Conservation (phyloP, 2,329 filamentous ascomycete genomes). For the Zopfia rhizophila region DNA sequence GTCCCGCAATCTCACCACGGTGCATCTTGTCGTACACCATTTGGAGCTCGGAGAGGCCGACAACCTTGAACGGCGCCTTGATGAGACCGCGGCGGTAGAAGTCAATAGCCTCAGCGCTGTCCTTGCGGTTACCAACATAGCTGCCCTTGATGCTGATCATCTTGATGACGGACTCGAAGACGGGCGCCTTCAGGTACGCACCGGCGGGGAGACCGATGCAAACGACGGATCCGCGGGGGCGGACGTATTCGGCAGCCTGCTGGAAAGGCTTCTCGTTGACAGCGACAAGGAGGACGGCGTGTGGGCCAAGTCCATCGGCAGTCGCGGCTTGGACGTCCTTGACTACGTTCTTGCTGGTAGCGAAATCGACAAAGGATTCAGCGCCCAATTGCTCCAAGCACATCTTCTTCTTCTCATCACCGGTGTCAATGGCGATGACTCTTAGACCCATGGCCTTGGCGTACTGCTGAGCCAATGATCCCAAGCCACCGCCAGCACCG, state of each 20-base stretch:
- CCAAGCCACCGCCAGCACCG: conserved; percentile 85
- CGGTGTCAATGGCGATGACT: conserved; percentile 83
- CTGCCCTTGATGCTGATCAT: conserved; percentile 94
- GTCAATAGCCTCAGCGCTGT: conserved; percentile 88
- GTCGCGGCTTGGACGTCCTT: conserved; percentile 85
- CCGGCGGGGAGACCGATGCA: conserved; percentile 88
- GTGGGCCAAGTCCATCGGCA: conserved; percentile 81
- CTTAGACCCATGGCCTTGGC: conserved; percentile 89
- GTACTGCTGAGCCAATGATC: conserved; percentile 84
- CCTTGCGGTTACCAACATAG: conserved; percentile 92
- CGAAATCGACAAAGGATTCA: conserved; percentile 81
- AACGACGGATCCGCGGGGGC: conserved; percentile 82
- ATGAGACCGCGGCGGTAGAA: conserved; percentile 88
- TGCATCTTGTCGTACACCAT: conserved; percentile 79
- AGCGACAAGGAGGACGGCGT: conserved; percentile 87
- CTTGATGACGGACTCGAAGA: conserved; percentile 87
- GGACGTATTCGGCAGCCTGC: conserved; percentile 89
- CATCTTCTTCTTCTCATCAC: conserved; percentile 81
- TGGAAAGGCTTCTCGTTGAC: conserved; percentile 94
- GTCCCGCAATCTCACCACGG: conserved; percentile 76
- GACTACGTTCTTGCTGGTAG: conserved; percentile 78
- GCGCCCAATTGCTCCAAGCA: conserved; percentile 75
- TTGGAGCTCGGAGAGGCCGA: conserved; percentile 81
- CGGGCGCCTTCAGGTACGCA: conserved; percentile 82
- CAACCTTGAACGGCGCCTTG: conserved; percentile 85